Percentiles rank a stretch among this genome's conserved stretches.
Evolutionary conservation across 164 flowering plant species (phyloP).

Genomic region (Dillenia suffruticosa): DNA sequence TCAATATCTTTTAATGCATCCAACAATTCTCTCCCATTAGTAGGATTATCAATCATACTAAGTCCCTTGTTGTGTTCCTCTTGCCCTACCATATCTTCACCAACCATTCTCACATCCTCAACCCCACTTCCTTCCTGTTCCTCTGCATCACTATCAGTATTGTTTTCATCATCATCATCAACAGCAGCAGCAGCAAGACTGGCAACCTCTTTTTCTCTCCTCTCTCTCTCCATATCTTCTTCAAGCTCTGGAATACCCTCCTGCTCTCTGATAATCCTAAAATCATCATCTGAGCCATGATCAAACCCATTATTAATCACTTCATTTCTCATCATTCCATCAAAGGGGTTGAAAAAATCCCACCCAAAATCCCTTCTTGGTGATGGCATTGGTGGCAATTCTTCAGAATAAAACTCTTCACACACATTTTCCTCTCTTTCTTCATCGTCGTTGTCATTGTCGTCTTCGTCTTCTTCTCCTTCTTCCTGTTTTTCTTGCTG

Average conservation of each 20-base stretch:
- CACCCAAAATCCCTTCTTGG: slow-evolving; percentile 40
- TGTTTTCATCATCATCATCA: slow-evolving; percentile 4
- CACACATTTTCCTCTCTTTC: slow-evolving; percentile 14
- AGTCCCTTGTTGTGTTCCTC: background rate
- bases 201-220: background rate
- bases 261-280: slow-evolving; percentile 73
- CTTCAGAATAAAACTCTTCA: slow-evolving; percentile 34
- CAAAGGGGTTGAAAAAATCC: slow-evolving; percentile 53
- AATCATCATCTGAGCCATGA: slow-evolving; percentile 58
- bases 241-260: slow-evolving; percentile 60
- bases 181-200: background rate
- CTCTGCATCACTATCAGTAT: slow-evolving; percentile 3
- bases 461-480: no score
- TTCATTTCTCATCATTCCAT: slow-evolving; percentile 43
- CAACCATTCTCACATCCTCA: background rate
- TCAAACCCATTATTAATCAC: slow-evolving; percentile 32
- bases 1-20: slow-evolving; percentile 84
- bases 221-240: slow-evolving; percentile 21
- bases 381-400: slow-evolving; percentile 55
- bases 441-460: slow-evolving; percentile 18
- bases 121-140: background rate
- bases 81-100: background rate
- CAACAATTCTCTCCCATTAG: slow-evolving; percentile 68
- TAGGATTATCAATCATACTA: background rate
- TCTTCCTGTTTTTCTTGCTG: no score